Evolutionary conservation across 257 asterid genomes (phyloP).

Genomic region (Scutellaria galericulata): DNA sequence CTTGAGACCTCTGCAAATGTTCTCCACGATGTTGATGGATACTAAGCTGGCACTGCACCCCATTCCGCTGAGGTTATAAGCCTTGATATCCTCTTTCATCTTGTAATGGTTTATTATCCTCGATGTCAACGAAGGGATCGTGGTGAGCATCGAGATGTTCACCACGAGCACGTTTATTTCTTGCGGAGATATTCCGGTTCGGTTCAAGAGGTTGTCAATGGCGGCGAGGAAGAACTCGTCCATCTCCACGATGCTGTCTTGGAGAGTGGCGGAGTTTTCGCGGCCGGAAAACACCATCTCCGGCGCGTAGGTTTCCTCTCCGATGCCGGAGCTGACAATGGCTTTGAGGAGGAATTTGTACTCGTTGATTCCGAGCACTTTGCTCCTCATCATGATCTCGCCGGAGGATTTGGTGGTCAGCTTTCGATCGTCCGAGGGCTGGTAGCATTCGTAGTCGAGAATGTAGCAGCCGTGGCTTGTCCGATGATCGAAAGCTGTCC

Average conservation of each 20-base stretch:
- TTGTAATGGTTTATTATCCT: slow-evolving; percentile 59
- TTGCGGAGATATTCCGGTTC: slow-evolving; percentile 48
- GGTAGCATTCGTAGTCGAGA: slow-evolving; percentile 80
- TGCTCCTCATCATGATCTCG: slow-evolving; percentile 62
- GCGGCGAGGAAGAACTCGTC: slow-evolving; percentile 64
- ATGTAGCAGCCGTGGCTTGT: slow-evolving; percentile 66
- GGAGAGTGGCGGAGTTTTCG: slow-evolving; percentile 52
- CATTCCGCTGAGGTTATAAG: slow-evolving; percentile 76
- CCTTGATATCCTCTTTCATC: slow-evolving; percentile 67
- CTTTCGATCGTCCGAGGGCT: slow-evolving; percentile 60
- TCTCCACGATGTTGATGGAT: slow-evolving; percentile 57
- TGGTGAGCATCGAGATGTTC: slow-evolving; percentile 71
- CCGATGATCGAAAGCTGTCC: slow-evolving; percentile 37
- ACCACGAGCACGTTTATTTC: slow-evolving; percentile 77
- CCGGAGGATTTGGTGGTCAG: slow-evolving; percentile 69
- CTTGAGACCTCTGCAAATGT: slow-evolving; percentile 44
- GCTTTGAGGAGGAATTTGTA: slow-evolving; percentile 78
- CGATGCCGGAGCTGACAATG: slow-evolving; percentile 86
- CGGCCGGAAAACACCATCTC: slow-evolving; percentile 64
- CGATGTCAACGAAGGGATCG: slow-evolving; percentile 55
- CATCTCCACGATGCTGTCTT: slow-evolving; percentile 60
- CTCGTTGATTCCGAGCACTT: slow-evolving; percentile 68
- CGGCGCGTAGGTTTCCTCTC: slow-evolving; percentile 93
- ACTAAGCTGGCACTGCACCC: slow-evolving; percentile 86
- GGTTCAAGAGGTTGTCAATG: slow-evolving; percentile 49